Conservation (phyloP, 208 protist genomes). For the Trypanosomatidae sp. region DNA sequence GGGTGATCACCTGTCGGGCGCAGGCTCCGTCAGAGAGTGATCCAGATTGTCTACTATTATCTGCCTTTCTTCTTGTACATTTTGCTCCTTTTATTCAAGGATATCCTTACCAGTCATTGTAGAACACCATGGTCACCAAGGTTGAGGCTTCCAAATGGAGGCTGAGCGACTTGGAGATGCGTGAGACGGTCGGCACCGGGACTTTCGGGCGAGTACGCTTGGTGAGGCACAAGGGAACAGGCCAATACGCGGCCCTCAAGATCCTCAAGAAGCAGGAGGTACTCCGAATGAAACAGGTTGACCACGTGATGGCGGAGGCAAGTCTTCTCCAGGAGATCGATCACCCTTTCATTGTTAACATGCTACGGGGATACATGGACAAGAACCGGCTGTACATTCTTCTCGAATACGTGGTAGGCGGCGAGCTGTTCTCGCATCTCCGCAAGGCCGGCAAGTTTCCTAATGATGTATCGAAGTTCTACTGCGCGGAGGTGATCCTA, state of each 20-base stretch:
- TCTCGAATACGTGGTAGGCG: slow-evolving; percentile 94
- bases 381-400: slow-evolving; percentile 93
- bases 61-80: background rate
- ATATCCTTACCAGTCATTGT: slow-evolving; percentile 1
- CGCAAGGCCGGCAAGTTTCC: slow-evolving; percentile 90
- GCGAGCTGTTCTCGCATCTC: slow-evolving; percentile 93
- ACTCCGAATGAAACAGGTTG: slow-evolving; percentile 90
- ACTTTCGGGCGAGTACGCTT: slow-evolving; percentile 95
- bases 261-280: slow-evolving; percentile 92
- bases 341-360: slow-evolving; percentile 95
- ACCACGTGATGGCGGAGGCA: slow-evolving; percentile 94
- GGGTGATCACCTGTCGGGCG: background rate
- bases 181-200: slow-evolving; percentile 92
- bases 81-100: background rate
- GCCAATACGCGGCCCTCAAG: slow-evolving; percentile 89
- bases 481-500: slow-evolving; percentile 88
- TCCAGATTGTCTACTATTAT: background rate
- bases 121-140: slow-evolving; percentile 47
- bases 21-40: background rate
- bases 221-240: slow-evolving; percentile 81
- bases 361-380: slow-evolving; percentile 96
- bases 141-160: slow-evolving; percentile 75
- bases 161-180: slow-evolving; percentile 89
- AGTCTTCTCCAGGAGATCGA: slow-evolving; percentile 92
- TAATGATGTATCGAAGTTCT: slow-evolving; percentile 93